Base-by-base conservation (phyloP, 352 stramenopile species). In the Globisporangium echinulatum region DNA sequence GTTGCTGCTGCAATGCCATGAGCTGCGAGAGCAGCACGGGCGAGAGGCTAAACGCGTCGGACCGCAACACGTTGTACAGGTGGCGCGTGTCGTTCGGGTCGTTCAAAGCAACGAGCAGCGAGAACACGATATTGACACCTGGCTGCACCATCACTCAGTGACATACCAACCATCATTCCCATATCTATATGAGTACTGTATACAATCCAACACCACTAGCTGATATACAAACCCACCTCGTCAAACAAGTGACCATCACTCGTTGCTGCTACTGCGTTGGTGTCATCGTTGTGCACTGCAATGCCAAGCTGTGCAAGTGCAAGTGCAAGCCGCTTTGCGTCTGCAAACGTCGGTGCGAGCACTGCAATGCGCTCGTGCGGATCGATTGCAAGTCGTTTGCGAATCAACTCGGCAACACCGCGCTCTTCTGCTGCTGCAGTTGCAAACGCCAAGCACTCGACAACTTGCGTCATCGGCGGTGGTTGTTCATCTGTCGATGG, bases 1-100 rank as follows among this genome's bases (percentile, higher is more conserved):
- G 11, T 62, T 69, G 33, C 75, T 67, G 46, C 89, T 70, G 40
- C 75, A 77, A 49, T 87, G 40, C 77, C 79, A 92, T 88, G 14
- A 92, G 58, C 51, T 65, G 67, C 5, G 80, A 89, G 2, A 92
- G 58, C 9, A 88, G 48, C 25, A 77, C 61, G 3, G 78, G 58
- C 14, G 83, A 71, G n/a, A 92, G 79, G 17, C 52, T 61, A 52
- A 90, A 75, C 51, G 68, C 85, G 9, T 79, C 69, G 11, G 83
- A 92, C 3, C 83, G 79, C 19, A 92, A 63, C 7, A 92, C 70
- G 48, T 90, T 90, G 68, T 92, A 92, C 9, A 92, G 55, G 52
- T 90, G 76, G 9, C 77, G 77, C 9, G 83, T 87, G 53, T 92
- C 80, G 44, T 70, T 88, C 1, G 83, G 80, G 44, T 66, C 85